Base-by-base conservation (phyloP, 257 asterid genomes). In the Lycium barbarum region DNA sequence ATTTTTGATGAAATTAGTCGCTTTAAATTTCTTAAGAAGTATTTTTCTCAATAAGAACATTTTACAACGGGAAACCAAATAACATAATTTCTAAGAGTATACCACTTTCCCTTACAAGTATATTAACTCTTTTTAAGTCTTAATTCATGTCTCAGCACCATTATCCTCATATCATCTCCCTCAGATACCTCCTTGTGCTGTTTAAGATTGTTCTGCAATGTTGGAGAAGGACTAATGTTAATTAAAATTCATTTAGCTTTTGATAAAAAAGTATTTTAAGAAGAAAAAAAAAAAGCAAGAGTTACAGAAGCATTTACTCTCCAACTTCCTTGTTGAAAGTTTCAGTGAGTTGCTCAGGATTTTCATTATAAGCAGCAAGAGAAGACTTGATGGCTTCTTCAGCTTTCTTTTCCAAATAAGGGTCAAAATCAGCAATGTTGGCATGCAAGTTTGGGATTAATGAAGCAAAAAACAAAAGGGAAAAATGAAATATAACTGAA, bases 281-380 rank as follows among this genome's bases (percentile, higher is more conserved):
- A 15, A 0, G 3, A 3, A 3, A 14, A 2, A 8, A n/a, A n/a
- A 38, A 7, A 7, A 1, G 0, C 1, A 2, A 0, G 22, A 11
- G 80, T 72, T 3, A 72, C n/a, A 72, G 43, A 72, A 45, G 58
- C 11, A 86, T 88, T 87, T 81, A 95, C 98, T 90, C 94, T 70
- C 86, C 91, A 67, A 93, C 97, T 91, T 93, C 93, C 59, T 85
- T 45, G 40, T 84, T 92, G 84, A 95, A 90, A 22, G 87, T 87
- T 43, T 87, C 85, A 4, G 95, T 88, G 49, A 91, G 81, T 14
- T 85, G 84, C 82, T 90, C 94, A 13, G 97, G 97, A 43, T 95
- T 80, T 53, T 93, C 91, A 82, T 89, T 80, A 45, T 86, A 93
- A 26, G 95, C 92, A 59, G 84, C 67, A 82, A 88, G 40, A 59